Conservation (phyloP, 1,139 yeast species). For the Debaryomyces psychrophilus region DNA sequence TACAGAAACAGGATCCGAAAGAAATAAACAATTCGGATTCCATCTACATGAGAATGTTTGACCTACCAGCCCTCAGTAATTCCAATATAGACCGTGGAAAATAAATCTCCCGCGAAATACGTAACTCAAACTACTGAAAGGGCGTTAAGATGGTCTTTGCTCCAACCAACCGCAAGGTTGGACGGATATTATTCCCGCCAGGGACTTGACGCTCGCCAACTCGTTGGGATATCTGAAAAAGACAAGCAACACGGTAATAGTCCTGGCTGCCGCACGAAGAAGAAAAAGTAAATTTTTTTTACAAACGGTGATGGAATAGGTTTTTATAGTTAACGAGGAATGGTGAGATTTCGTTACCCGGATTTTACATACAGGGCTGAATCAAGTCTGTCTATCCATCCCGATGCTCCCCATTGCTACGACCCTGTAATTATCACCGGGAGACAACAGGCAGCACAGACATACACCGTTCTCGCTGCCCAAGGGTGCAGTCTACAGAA, state of each 20-base stretch:
- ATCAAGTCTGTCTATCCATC: not conserved
- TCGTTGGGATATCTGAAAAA: constrained; percentile 52
- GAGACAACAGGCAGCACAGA: too few species aligned
- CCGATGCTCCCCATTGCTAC: too few species aligned
- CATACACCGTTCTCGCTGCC: too few species aligned
- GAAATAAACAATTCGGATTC: not conserved
- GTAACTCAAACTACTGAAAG: constrained; percentile 35
- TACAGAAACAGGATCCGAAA: not conserved
- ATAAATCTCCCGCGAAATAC: constrained; percentile 12
- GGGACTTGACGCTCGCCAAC: constrained; percentile 60
- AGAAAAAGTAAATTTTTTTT: constrained; percentile 18
- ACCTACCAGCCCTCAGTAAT: constrained; percentile 55
- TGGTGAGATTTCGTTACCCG: constrained; percentile 7
- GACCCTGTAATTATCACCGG: too few species aligned
- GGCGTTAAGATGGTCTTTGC: constrained; percentile 53
- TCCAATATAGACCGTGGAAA: constrained; percentile 24
- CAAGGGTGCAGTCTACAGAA: too few species aligned
- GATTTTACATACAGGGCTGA: constrained; percentile 1
- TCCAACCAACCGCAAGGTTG: constrained; percentile 22
- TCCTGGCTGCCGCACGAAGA: constrained; percentile 60
- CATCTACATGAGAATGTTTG: constrained; percentile 33
- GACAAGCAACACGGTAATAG: constrained; percentile 62
- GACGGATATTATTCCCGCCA: constrained; percentile 52
- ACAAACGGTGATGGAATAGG: constrained; percentile 10
- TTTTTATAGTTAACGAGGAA: constrained; percentile 11